A percentile compares a stretch with the other conserved stretches of the same genome.
These are phyloP conservation scores for Fusarium poae DNA, from an alignment of 2,329 filamentous ascomycete genomes.

Conservation along the genomic window DNA sequence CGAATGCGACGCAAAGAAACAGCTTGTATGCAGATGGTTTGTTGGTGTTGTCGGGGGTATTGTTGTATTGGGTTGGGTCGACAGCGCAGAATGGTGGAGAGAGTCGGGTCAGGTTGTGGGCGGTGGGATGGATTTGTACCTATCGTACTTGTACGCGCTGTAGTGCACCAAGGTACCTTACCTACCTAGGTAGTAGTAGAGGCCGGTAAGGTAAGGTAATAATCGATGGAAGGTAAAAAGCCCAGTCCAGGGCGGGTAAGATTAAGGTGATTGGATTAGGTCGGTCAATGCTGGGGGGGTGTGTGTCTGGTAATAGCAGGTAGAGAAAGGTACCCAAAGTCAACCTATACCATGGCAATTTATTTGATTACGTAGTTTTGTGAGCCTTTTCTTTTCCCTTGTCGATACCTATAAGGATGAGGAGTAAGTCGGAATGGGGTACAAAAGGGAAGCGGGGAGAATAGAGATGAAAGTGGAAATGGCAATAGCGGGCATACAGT, in stretches of 20 bases:
- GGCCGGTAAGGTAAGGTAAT: conserved; percentile 11
- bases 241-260: conserved; percentile 27
- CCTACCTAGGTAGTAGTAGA: not conserved
- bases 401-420: not conserved
- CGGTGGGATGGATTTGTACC: conserved; percentile 20
- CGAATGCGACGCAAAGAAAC: conserved; percentile 37
- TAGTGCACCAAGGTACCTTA: not conserved
- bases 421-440: not conserved
- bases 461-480: not conserved
- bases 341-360: conserved; percentile 16
- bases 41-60: conserved; percentile 5
- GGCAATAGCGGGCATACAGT: conserved; percentile 1
- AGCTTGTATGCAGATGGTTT: conserved; percentile 21
- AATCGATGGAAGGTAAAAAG: conserved; percentile 1
- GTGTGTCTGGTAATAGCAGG: conserved; percentile 9
- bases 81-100: conserved; percentile 40
- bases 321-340: conserved; percentile 10
- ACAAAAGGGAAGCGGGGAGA: not conserved
- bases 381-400: not conserved
- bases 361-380: conserved; percentile 18
- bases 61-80: conserved; percentile 6
- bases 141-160: conserved; percentile 2
- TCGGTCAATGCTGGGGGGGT: conserved; percentile 11
- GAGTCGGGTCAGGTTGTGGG: conserved; percentile 28
- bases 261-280: conserved; percentile 26